Conservation (phyloP, 345 rosid species). For the Dimocarpus longan region DNA sequence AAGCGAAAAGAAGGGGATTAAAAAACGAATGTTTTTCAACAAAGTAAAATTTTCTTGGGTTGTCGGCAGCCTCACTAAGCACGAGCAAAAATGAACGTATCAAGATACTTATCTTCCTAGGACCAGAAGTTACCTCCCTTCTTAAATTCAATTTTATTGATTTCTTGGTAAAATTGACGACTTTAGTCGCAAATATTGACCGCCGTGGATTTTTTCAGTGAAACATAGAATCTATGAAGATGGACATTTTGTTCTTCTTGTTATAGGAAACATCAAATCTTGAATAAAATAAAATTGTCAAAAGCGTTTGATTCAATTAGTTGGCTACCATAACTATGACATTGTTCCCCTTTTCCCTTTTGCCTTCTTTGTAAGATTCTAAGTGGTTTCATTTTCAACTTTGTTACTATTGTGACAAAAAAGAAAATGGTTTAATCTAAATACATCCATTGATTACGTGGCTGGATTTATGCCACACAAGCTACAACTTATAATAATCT, state of each 20-base stretch:
- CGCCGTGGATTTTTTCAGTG: neutral
- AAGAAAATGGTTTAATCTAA: neutral
- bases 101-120: neutral
- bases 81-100: neutral
- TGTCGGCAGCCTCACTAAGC: neutral
- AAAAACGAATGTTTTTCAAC: neutral
- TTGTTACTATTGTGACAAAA: neutral
- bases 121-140: neutral
- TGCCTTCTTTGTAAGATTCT: slow-evolving; percentile 10
- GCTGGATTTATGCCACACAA: neutral
- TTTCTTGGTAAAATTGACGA: neutral
- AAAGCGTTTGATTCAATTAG: slow-evolving; percentile 10
- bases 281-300: neutral
- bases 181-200: slow-evolving; percentile 17
- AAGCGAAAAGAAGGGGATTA: too few species aligned
- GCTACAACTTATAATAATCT: neutral
- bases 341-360: neutral
- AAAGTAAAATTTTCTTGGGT: neutral
- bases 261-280: slow-evolving; percentile 14
- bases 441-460: neutral
- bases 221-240: neutral
- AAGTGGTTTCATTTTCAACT: slow-evolving; percentile 1
- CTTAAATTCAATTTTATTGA: neutral
- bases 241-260: neutral
- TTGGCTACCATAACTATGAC: slow-evolving; percentile 11